Evolutionary conservation across 768 basidiomycete genomes (phyloP).

Genomic region (Leucocoprinus leucothites): DNA sequence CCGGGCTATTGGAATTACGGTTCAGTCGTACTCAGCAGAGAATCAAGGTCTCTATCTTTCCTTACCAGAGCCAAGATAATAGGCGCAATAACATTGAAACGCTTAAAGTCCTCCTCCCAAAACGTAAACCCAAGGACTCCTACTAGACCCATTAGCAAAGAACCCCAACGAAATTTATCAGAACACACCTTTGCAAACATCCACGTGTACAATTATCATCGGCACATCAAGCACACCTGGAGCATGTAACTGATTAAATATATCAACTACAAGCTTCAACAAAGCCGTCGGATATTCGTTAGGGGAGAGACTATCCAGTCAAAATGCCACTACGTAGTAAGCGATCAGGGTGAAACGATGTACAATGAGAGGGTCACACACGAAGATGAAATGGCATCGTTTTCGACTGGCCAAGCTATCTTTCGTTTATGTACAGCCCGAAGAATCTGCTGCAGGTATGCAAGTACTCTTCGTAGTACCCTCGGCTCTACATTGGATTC

Average conservation of each 20-base stretch:
- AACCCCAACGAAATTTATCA: neutral
- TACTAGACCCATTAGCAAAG: neutral
- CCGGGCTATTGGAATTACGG: neutral
- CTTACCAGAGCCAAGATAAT: constrained; percentile 14
- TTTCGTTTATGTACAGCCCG: constrained; percentile 16
- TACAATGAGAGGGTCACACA: neutral
- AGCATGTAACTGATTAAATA: constrained; percentile 18
- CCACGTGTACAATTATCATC: constrained; percentile 15
- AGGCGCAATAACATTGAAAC: constrained; percentile 7
- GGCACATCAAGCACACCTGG: constrained; percentile 13
- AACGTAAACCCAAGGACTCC: constrained; percentile 14
- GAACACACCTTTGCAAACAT: constrained; percentile 16
- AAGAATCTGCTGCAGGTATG: neutral
- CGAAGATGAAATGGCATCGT: constrained; percentile 5
- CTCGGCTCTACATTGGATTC: neutral
- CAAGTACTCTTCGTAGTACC: neutral
- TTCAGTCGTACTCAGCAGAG: neutral
- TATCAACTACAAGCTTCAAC: constrained; percentile 15
- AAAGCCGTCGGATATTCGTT: constrained; percentile 16
- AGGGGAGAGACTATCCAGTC: constrained; percentile 12
- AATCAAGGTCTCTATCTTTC: no score
- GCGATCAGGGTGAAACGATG: neutral
- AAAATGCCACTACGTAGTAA: neutral
- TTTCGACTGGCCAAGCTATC: constrained; percentile 14
- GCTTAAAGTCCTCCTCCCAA: constrained; percentile 3